Percentiles rank a stretch among this genome's conserved stretches.
Conservation (phyloP, 768 basidiomycete species). For the Vishniacozyma victoriae region DNA sequence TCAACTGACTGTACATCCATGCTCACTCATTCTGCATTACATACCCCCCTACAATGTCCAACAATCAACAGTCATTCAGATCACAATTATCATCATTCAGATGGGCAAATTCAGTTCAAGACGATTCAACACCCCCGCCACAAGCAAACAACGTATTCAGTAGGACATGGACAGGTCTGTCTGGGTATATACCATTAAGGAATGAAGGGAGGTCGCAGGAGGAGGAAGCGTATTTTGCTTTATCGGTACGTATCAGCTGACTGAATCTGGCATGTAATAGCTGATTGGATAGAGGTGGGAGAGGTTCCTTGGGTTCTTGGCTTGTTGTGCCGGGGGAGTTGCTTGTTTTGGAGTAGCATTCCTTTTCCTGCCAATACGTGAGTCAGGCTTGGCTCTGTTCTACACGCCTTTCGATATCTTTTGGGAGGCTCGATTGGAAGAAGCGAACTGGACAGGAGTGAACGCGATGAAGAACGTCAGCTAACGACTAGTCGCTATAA, state of each 20-base stretch:
- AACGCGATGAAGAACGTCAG: too few species aligned
- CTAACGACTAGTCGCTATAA: slow-evolving; percentile 55
- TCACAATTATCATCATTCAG: slow-evolving; percentile 45
- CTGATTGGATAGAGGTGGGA: slow-evolving; percentile 76
- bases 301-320: slow-evolving; percentile 82
- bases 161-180: slow-evolving; percentile 78
- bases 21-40: too few species aligned
- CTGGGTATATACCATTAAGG: slow-evolving; percentile 78
- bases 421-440: too few species aligned
- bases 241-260: slow-evolving; percentile 27
- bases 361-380: slow-evolving; percentile 53
- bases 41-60: too few species aligned
- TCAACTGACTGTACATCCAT: too few species aligned
- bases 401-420: too few species aligned
- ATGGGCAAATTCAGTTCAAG: slow-evolving; percentile 47
- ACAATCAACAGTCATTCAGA: slow-evolving; percentile 41
- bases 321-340: slow-evolving; percentile 78
- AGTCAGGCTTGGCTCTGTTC: slow-evolving; percentile 11
- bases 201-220: slow-evolving; percentile 78
- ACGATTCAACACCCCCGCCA: slow-evolving; percentile 32
- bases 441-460: too few species aligned
- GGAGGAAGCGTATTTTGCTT: slow-evolving; percentile 83
- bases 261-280: background rate
- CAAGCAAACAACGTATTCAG: slow-evolving; percentile 62
- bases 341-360: slow-evolving; percentile 70